These are phyloP conservation scores for carrot (Daucus carota) DNA, from an alignment of 129 eudicot species.

Conservation along the genomic window DH1_v3.0 NC_030387.2:29943001-29943500, in stretches of 20 bases:
- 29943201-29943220: neutral
- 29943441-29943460: constrained; percentile 53
- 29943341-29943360: constrained; percentile 50
- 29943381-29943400: constrained; percentile 36
- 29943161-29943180: neutral
- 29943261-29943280: neutral
- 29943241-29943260: neutral
- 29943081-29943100: neutral
- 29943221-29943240: neutral
- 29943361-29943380: constrained; percentile 63
- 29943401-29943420: constrained; percentile 53
- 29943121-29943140: too few relatives aligned
- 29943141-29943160: neutral
- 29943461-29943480: constrained; percentile 73
- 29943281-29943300: too few relatives aligned
- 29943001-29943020: neutral
- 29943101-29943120: neutral
- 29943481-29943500: constrained; percentile 55
- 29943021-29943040: constrained; percentile 8
- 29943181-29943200: neutral
- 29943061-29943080: neutral
- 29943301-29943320: too few relatives aligned
- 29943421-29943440: constrained; percentile 58
- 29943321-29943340: too few relatives aligned
- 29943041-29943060: neutral